phyloP scores from a whole-genome alignment of 83 land plant species.

The Thuja plicata region DNA sequence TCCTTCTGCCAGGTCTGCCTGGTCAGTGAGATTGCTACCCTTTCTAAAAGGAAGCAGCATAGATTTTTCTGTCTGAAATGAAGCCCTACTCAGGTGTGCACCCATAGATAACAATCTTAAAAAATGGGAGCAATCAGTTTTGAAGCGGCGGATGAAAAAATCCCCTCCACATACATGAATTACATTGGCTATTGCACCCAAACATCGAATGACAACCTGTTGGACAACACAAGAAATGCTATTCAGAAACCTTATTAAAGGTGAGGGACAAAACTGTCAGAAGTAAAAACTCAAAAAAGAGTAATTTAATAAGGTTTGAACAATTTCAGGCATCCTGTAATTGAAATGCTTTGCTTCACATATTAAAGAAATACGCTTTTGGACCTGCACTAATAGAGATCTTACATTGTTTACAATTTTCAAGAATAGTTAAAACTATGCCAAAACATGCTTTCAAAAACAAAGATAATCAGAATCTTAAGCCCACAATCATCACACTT shows the following conservation, averaged over 20 bases:
- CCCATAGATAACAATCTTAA: constrained; percentile 39
- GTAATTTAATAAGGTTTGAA: not conserved
- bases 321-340: not conserved
- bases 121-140: constrained; percentile 45
- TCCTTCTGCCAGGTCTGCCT: constrained; percentile 34
- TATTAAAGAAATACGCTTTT: not conserved
- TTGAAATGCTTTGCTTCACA: not conserved
- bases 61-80: constrained; percentile 23
- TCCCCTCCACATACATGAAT: constrained; percentile 58
- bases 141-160: constrained; percentile 61
- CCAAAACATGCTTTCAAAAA: not conserved
- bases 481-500: not conserved
- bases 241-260: not conserved
- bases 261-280: not conserved
- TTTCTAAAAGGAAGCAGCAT: constrained; percentile 52
- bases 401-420: not conserved
- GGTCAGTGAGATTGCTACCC: constrained; percentile 12
- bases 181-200: constrained; percentile 31
- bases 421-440: not conserved
- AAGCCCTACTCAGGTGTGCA: constrained; percentile 32
- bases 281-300: not conserved
- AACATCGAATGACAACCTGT: constrained; percentile 53
- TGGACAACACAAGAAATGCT: not conserved
- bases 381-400: not conserved
- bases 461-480: not conserved